Evolutionary conservation across 2,329 filamentous ascomycete species (phyloP), one percentile per base, ranked within the genome.

Genomic region (Kalmusia sp.): DNA sequence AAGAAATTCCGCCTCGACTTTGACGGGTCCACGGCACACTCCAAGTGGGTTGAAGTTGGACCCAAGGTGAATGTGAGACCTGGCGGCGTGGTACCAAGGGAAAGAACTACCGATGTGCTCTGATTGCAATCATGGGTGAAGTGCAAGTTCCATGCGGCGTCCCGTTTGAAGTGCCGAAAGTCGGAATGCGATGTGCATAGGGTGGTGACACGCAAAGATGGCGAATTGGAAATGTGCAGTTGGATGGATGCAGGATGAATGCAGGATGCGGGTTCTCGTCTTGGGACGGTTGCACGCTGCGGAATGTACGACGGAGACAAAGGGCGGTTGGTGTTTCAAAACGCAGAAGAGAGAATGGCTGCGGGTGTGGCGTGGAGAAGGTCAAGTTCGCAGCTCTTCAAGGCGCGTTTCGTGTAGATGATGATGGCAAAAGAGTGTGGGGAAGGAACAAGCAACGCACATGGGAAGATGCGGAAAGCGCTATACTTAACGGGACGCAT

Each of bases 371-470:
- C 14, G n/a, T 35, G 28, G 14, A 15, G 24, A 21, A 22, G 19
- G 15, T 14, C n/a, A n/a, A 22, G 47, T n/a, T 21, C 39, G 48
- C 31, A 44, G 48, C 48, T 41, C 47, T n/a, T 49, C 47, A 49
- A 49, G 47, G 37, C 47, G 47, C 37, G 37, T 49, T 41, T 41
- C 35, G 47, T 9, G 14, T 34, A 35, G 22, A 49, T 19, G 7
- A 34, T 17, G 28, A 43, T 9, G 14, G 8, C 27, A 22, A 44
- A 51, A 28, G 39, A 46, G 43, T 35, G 39, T 37, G 48, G 48
- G 39, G 48, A 35, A 35, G 22, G 30, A 37, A 51, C n/a, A 25
- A 45, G 11, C 11, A 51, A 24, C 38, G 12, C 17, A 28, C n/a
- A n/a, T n/a, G n/a, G n/a, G 27, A 38, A 30, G 22, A 24, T 19